Evolutionary conservation across 129 eudicot species (phyloP).

Genomic region (Tagetes erecta): DNA sequence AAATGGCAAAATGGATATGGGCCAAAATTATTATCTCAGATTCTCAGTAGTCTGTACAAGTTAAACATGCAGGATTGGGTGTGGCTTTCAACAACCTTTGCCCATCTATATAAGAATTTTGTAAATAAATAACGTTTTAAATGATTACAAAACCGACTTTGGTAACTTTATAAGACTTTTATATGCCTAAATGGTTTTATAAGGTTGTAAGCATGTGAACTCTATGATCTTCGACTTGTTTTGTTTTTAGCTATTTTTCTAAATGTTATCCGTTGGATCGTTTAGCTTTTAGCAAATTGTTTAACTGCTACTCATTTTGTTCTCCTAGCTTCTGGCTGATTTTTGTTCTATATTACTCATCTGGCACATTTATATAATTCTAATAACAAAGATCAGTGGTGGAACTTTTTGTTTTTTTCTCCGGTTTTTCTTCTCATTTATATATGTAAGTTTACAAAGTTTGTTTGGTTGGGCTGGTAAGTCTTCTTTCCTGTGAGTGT

Average conservation of each 20-base stretch:
- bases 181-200: neutral
- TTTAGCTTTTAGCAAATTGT: neutral
- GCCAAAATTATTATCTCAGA: neutral
- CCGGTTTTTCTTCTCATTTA: too few relatives aligned
- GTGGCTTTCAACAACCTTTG: neutral
- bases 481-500: too few relatives aligned
- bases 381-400: too few relatives aligned
- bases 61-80: neutral
- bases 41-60: neutral
- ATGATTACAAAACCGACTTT: neutral
- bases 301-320: neutral
- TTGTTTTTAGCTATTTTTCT: neutral
- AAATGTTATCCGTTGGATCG: neutral
- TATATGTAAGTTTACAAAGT: too few relatives aligned
- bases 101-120: neutral
- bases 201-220: neutral
- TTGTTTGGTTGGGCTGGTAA: too few relatives aligned
- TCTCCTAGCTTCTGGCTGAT: neutral
- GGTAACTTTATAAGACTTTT: neutral
- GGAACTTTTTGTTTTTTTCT: too few relatives aligned
- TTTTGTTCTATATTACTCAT: neutral
- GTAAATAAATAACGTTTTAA: neutral
- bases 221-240: neutral
- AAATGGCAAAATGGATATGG: neutral
- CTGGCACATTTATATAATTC: neutral